Evolutionary conservation across 371 early-diverging fungal species (phyloP).

Genomic region (Funneliformis caledonium): DNA sequence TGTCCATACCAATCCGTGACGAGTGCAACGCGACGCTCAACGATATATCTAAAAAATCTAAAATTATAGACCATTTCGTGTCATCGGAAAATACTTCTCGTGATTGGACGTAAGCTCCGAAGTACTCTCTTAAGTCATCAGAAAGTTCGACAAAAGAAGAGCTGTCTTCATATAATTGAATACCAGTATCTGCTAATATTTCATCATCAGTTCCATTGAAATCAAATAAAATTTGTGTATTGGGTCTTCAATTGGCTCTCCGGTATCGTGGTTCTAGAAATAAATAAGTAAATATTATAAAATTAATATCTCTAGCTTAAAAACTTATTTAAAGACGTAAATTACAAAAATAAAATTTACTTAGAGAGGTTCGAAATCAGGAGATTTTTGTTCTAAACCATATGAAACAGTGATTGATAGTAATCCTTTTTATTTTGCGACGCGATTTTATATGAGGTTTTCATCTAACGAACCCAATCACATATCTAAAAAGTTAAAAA

Average conservation of each 20-base stretch:
- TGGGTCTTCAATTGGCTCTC: not conserved
- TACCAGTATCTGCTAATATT: not conserved
- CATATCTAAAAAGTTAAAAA: not conserved
- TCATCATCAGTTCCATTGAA: not conserved
- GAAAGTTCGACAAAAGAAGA: not conserved
- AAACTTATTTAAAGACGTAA: not conserved
- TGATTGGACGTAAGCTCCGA: constrained; percentile 13
- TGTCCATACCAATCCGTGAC: constrained; percentile 26
- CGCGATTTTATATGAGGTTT: constrained; percentile 16
- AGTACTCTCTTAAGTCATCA: not conserved
- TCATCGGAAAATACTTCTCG: constrained; percentile 2
- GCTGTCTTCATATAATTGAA: not conserved
- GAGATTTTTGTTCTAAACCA: constrained; percentile 25
- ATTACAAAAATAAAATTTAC: not conserved
- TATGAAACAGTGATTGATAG: constrained; percentile 10
- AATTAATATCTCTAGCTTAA: not conserved
- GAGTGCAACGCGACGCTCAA: constrained; percentile 13
- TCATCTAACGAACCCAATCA: constrained; percentile 26
- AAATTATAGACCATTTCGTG: constrained; percentile 15
- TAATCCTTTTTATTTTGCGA: not conserved
- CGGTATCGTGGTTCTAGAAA: not conserved
- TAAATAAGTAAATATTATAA: not conserved
- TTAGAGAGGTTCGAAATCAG: too few species aligned
- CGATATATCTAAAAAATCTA: constrained; percentile 23
- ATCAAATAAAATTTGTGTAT: not conserved